Base-by-base conservation (phyloP, 2,329 filamentous ascomycete species). In the Aspergillus viridinutans region DNA sequence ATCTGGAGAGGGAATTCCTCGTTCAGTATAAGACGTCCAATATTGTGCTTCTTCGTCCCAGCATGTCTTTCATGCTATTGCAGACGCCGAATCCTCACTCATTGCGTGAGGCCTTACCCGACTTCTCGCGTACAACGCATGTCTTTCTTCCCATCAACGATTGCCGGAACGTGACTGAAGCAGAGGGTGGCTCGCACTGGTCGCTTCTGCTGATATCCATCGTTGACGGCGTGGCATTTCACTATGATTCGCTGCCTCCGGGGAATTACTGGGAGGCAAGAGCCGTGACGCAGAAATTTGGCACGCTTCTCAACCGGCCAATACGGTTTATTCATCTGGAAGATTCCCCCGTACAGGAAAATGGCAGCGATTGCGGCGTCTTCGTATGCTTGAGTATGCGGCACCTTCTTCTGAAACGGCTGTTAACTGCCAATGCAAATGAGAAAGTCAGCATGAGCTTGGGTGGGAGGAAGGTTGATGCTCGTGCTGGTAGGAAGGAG, bases 61-160 rank as follows among this genome's bases (percentile, higher is more conserved):
- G 88, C 68, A 96, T 97, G 90, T 88, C 90, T 55, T 95, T 94
- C 72, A 86, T 97, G 74, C 84, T 97, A 61, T 89, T 94, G 80
- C 88, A 91, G 71, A 89, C 83, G 1, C 74, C 78, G 21, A 81
- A 87, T 58, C 81, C 83, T 4, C 74, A 78, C 47, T 79, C 79
- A 2, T 76, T 87, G 48, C 80, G 82, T 62, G 82, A 85, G 60
- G 91, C 89, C 1, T 83, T 97, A 1, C 92, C 93, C 5, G 81
- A 94, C 71, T 95, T 97, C 75, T 78, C 77, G 40, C 83, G 83
- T 54, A 89, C 90, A 45, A 95, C 92, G 3, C 94, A 99, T 75
- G 88, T 97, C 65, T 99, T 99, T 77, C 84, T 99, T 2, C 94
- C 94, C 21, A 88, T 99, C 72, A 97, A 97, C 75, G 92, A 99